Percentiles rank a stretch among this genome's conserved stretches.
Evolutionary conservation across 805 yeast species (phyloP).

Genomic region (Candida pseudoglaebosa): DNA sequence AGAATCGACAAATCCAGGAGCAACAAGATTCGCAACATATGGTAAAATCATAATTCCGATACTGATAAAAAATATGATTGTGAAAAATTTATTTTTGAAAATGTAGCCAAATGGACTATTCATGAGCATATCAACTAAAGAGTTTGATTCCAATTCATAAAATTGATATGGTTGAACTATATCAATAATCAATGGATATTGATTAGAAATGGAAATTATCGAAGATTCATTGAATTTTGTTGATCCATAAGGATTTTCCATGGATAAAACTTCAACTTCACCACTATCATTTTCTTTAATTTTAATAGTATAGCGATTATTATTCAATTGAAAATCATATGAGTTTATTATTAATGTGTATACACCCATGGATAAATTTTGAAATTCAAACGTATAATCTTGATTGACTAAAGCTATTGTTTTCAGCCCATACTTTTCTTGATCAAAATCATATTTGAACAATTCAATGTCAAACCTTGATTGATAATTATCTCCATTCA

Average conservation of each 20-base stretch:
- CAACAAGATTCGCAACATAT: conserved; percentile 21
- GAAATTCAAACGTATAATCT: conserved; percentile 22
- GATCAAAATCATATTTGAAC: conserved; percentile 6
- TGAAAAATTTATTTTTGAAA: conserved; percentile 32
- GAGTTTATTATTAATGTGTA: conserved; percentile 32
- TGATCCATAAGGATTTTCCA: conserved; percentile 17
- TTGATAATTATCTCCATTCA: conserved; percentile 35
- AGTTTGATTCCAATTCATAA: conserved; percentile 30
- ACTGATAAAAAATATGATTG: conserved; percentile 27
- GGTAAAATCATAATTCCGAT: conserved; percentile 31
- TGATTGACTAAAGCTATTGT: conserved; percentile 18
- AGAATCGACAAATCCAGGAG: conserved; percentile 36
- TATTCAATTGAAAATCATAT: conserved; percentile 30
- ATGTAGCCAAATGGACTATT: conserved; percentile 41
- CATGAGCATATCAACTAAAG: conserved; percentile 29
- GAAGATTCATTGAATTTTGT: conserved; percentile 17
- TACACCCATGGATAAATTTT: conserved; percentile 24
- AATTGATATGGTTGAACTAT: conserved; percentile 23
- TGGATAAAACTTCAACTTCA: conserved; percentile 15
- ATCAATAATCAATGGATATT: conserved; percentile 19
- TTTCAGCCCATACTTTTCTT: not conserved
- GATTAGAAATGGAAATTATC: conserved; percentile 10
- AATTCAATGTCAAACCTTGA: conserved; percentile 26
- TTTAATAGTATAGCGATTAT: conserved; percentile 22
- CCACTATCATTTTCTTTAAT: conserved; percentile 16